These are phyloP conservation scores for barrel medic (Medicago truncatula) DNA, from an alignment of 306 rosid species.

Conservation along the genomic window MtrunA17r5.0-ANR NC_053042.1:1925501-1926000, in stretches of 20 bases:
- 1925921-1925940: conserved; percentile 5
- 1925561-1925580: no score
- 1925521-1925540: no score
- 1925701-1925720: neutral
- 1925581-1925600: no score
- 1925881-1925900: neutral
- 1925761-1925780: no score
- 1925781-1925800: no score
- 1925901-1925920: neutral
- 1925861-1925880: neutral
- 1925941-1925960: conserved; percentile 10
- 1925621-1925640: neutral
- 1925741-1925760: neutral
- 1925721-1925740: neutral
- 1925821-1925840: neutral
- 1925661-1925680: neutral
- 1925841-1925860: conserved; percentile 17
- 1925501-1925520: no score
- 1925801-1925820: neutral
- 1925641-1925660: neutral
- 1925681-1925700: neutral
- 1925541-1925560: neutral
- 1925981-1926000: conserved; percentile 5
- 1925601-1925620: no score
- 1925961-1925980: conserved; percentile 21